phyloP scores from a whole-genome alignment of 1,139 yeast species.

The Magnusiomyces suaveolens region DNA sequence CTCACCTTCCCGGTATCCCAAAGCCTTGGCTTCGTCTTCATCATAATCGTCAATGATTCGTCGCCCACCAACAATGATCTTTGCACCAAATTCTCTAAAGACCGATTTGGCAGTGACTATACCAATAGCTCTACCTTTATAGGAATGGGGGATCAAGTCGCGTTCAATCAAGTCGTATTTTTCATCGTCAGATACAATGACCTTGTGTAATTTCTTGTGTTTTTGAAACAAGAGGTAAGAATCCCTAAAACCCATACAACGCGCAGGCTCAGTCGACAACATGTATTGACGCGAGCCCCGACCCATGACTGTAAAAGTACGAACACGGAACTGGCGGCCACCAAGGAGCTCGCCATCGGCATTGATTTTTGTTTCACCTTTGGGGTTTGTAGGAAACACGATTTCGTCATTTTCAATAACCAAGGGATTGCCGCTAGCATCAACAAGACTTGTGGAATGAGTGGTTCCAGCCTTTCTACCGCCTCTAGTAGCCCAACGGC shows the following conservation, averaged over 20 bases:
- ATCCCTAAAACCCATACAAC: slow-evolving; percentile 90
- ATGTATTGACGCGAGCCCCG: slow-evolving; percentile 69
- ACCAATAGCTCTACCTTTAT: slow-evolving; percentile 82
- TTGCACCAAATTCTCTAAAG: slow-evolving; percentile 87
- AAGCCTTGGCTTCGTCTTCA: slow-evolving; percentile 58
- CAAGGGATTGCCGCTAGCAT: slow-evolving; percentile 40
- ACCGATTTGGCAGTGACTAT: slow-evolving; percentile 85
- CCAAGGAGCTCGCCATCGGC: slow-evolving; percentile 58
- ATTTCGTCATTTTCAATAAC: slow-evolving; percentile 70
- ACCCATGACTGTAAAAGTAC: slow-evolving; percentile 68
- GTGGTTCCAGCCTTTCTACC: slow-evolving; percentile 19
- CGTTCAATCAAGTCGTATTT: slow-evolving; percentile 76
- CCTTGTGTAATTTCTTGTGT: slow-evolving; percentile 62
- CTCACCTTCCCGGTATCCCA: slow-evolving; percentile 72
- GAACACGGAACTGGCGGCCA: slow-evolving; percentile 70
- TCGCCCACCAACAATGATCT: slow-evolving; percentile 68
- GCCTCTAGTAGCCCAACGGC: slow-evolving; percentile 20
- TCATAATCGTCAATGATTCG: slow-evolving; percentile 84
- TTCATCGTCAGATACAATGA: slow-evolving; percentile 65
- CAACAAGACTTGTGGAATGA: slow-evolving; percentile 25
- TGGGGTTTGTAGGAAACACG: slow-evolving; percentile 66
- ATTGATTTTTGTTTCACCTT: slow-evolving; percentile 69
- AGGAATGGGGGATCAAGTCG: slow-evolving; percentile 78
- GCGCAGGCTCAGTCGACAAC: slow-evolving; percentile 93
- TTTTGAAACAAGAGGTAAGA: slow-evolving; percentile 85